Conservation (phyloP, 2,329 filamentous ascomycete genomes). For the Fusarium staphyleae region DNA sequence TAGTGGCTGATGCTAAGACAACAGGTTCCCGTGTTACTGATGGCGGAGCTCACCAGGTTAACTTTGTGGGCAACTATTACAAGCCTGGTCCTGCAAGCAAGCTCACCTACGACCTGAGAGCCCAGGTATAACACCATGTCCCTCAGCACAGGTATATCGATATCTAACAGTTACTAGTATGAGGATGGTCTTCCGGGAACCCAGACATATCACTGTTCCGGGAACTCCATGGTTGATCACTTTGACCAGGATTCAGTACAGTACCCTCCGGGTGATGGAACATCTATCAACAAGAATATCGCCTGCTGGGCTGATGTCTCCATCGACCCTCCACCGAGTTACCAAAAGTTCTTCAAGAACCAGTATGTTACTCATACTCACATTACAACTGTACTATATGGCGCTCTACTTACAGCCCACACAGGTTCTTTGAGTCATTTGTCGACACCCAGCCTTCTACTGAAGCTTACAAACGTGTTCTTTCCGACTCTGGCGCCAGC, state of each 20-base stretch:
- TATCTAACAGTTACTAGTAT: slow-evolving; percentile 19
- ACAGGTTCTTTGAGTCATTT: slow-evolving; percentile 42
- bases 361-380: slow-evolving; percentile 8
- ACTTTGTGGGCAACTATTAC: slow-evolving; percentile 47
- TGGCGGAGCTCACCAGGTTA: slow-evolving; percentile 44
- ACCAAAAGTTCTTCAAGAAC: slow-evolving; percentile 42
- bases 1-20: not conserved
- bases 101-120: slow-evolving; percentile 35
- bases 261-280: slow-evolving; percentile 39
- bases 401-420: not conserved
- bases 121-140: not conserved
- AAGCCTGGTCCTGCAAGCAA: slow-evolving; percentile 44
- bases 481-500: slow-evolving; percentile 44
- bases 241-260: slow-evolving; percentile 42
- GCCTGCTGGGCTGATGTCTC: slow-evolving; percentile 45
- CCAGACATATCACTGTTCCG: slow-evolving; percentile 46
- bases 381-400: not conserved
- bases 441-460: slow-evolving; percentile 42
- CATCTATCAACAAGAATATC: slow-evolving; percentile 20
- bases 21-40: slow-evolving; percentile 43
- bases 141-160: too few relatives aligned
- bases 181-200: slow-evolving; percentile 44
- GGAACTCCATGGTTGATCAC: slow-evolving; percentile 44
- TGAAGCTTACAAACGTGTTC: slow-evolving; percentile 47
- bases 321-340: slow-evolving; percentile 38